Percentiles rank a stretch among this genome's conserved stretches.
Evolutionary conservation across 2,329 filamentous ascomycete genomes (phyloP).

Genomic region (Fusarium sp.): DNA sequence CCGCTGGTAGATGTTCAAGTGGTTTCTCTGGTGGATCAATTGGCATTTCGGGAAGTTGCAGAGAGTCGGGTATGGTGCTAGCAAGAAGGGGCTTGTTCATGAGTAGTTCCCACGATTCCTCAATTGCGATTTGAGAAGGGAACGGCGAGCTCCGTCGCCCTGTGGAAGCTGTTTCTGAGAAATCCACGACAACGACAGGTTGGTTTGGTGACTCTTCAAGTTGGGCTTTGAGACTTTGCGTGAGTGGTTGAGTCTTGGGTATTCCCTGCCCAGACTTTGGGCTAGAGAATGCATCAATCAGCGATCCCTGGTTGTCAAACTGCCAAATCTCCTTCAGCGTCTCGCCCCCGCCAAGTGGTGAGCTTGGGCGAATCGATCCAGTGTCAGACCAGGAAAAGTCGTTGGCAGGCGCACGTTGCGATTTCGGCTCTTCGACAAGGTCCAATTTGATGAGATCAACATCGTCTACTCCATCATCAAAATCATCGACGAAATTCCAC

Average conservation of each 20-base stretch:
- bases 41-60: background rate
- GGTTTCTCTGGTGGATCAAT: background rate
- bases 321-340: constrained; percentile 32
- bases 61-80: constrained; percentile 3
- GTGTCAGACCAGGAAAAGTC: constrained; percentile 45
- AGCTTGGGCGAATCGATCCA: constrained; percentile 44
- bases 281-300: constrained; percentile 43
- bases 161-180: constrained; percentile 51
- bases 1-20: constrained; percentile 38
- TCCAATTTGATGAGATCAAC: constrained; percentile 35
- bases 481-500: constrained; percentile 13
- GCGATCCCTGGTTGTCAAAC: constrained; percentile 38
- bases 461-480: constrained; percentile 41
- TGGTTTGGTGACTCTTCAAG: background rate
- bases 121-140: constrained; percentile 1
- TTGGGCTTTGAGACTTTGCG: background rate
- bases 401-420: background rate
- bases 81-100: constrained; percentile 19
- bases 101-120: constrained; percentile 30
- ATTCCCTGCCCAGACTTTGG: constrained; percentile 37
- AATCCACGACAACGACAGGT: constrained; percentile 36
- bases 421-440: background rate
- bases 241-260: constrained; percentile 47
- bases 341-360: constrained; percentile 36
- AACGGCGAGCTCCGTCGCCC: constrained; percentile 46